A percentile compares a stretch with the other conserved stretches of the same genome.
These are phyloP conservation scores for Fraxinus sp. DNA, from an alignment of 305 asterid genomes.

Conservation along the genomic window DNA sequence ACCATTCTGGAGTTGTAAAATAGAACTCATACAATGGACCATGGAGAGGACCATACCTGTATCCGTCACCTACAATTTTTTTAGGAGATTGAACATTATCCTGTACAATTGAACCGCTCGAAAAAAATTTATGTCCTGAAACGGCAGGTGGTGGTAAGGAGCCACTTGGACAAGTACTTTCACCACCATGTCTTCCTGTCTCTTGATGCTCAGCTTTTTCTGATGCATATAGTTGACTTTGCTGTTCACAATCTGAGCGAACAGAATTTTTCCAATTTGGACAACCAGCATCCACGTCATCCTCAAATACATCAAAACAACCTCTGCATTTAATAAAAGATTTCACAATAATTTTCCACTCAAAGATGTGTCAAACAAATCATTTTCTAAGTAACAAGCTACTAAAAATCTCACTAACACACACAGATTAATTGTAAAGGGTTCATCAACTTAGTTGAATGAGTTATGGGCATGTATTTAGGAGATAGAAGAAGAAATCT, in stretches of 20 bases:
- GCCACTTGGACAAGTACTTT: conserved; percentile 48
- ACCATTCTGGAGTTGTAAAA: not conserved
- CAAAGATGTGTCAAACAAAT: not conserved
- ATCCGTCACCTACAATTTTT: conserved; percentile 60
- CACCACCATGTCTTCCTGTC: conserved; percentile 41
- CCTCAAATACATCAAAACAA: conserved; percentile 84
- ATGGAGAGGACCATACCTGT: conserved; percentile 48
- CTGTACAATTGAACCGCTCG: too few relatives aligned
- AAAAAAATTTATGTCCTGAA: conserved; percentile 50
- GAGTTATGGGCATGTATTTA: not conserved
- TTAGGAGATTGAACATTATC: conserved; percentile 60
- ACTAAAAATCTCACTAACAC: not conserved
- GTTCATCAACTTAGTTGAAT: not conserved
- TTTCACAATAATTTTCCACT: not conserved
- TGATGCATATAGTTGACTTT: conserved; percentile 30
- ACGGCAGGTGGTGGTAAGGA: conserved; percentile 43
- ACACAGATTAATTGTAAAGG: not conserved
- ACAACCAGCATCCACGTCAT: conserved; percentile 58
- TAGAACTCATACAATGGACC: not conserved
- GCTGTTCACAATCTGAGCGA: conserved; percentile 44
- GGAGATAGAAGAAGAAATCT: not conserved
- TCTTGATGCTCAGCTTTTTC: conserved; percentile 42
- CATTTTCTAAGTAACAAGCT: not conserved
- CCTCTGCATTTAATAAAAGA: conserved; percentile 37
- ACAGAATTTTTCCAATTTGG: conserved; percentile 51